Base-by-base conservation (phyloP, 805 yeast genomes). In the Torulaspora franciscae region DNA sequence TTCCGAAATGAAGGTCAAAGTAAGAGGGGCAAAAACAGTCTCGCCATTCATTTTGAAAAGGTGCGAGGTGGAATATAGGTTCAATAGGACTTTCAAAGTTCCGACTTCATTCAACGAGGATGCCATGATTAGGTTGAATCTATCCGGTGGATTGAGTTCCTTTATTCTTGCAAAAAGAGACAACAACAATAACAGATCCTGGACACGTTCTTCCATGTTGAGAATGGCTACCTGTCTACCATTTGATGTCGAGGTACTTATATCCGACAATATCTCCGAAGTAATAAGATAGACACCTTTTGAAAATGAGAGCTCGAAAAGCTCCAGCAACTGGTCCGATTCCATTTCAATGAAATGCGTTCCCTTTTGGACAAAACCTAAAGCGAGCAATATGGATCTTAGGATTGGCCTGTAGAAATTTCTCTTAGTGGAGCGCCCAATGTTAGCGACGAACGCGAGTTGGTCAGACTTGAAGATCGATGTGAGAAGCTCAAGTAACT, bases 41-140 rank as follows among this genome's bases (percentile, higher is more conserved):
- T 84, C 90, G 36, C 74, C 78, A 46, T 80, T 74, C 5, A 80
- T 69, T 50, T 74, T 77, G 32, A 81, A 66, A 28, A 76, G 63
- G 52, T 84, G 85, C 0, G 93, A 76, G 45, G 80, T 76, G 0
- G 93, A 75, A 61, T 81, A 88, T 9, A 85, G 66, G 42, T 79
- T 78, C 53, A 85, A 61, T 11, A 85, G 70, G 0, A 85, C 72
- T 42, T 79, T 74, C 17, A 84, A 70, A 0, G 88, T 75, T 1
- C 83, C 88, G 17, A 75, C 70, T 11, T 75, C 80, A 26, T 72
- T 70, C 48, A 86, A 68, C 0, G 75, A 65, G 2, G 69, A 65
- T 0, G 85, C 76, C 50, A 85, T 59, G 22, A 75, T 74, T 4
- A 69, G 51, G 35, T 74, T 72, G 46, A 83, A 69, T 11, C 71